These are phyloP conservation scores for Castanea crenata DNA, from an alignment of 306 rosid genomes.

Conservation along the genomic window DNA sequence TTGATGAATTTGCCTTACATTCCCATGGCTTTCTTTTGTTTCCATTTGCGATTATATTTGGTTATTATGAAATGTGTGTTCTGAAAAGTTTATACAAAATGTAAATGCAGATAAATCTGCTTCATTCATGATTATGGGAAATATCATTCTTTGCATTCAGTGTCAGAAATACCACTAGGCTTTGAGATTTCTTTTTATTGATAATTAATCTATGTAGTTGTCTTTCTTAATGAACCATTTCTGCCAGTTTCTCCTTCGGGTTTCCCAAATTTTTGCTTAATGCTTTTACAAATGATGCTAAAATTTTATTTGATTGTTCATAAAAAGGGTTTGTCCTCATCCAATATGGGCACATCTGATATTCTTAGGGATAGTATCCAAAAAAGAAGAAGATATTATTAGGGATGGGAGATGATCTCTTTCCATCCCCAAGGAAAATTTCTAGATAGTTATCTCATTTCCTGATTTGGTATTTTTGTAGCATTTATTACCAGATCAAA, in stretches of 20 bases:
- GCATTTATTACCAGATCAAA: not conserved
- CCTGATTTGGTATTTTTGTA: not conserved
- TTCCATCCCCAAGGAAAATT: constrained; percentile 7
- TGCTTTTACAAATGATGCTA: not conserved
- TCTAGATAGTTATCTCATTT: not conserved
- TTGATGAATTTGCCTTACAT: constrained; percentile 23
- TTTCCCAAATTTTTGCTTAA: not conserved
- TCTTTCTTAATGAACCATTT: not conserved
- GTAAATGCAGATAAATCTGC: constrained; percentile 55
- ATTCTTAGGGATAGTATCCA: not conserved
- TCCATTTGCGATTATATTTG: constrained; percentile 25
- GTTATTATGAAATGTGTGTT: constrained; percentile 35
- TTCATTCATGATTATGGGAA: constrained; percentile 52
- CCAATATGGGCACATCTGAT: not conserved
- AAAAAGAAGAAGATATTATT: not conserved
- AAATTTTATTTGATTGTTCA: not conserved
- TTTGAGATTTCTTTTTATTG: no score
- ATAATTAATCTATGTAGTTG: not conserved
- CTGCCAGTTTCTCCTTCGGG: not conserved
- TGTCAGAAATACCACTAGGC: constrained; percentile 23
- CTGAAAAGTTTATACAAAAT: constrained; percentile 40
- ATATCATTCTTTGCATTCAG: constrained; percentile 46
- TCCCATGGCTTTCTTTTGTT: constrained; percentile 15
- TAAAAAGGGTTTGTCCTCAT: not conserved
- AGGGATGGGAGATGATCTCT: not conserved